Evolutionary conservation across 1,284 basidiomycete genomes (phyloP).

Genomic region (Agroathelia rolfsii): DNA sequence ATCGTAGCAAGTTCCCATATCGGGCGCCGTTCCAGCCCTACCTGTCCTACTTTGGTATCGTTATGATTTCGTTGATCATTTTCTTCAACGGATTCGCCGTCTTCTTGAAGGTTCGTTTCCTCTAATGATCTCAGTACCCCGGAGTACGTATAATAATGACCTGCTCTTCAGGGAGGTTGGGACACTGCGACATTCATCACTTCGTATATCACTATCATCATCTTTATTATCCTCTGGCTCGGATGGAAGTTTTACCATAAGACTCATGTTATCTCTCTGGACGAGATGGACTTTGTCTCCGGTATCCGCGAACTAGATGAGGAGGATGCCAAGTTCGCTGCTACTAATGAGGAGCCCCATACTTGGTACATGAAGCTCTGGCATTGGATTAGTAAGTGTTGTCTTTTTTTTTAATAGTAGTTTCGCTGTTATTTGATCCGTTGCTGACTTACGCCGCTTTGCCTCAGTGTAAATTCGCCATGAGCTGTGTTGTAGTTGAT

Average conservation of each 20-base stretch:
- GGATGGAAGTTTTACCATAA: conserved; percentile 49
- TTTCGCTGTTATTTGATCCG: too few species aligned
- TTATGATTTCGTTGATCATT: conserved; percentile 48
- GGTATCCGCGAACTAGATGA: conserved; percentile 60
- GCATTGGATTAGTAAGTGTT: too few species aligned
- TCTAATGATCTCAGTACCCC: not conserved
- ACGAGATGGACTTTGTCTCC: conserved; percentile 54
- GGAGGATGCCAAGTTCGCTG: conserved; percentile 41
- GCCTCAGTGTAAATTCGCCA: too few species aligned
- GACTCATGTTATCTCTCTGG: conserved; percentile 38
- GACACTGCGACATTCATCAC: conserved; percentile 27
- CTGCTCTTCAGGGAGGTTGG: conserved; percentile 48
- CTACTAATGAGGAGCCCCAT: too few species aligned
- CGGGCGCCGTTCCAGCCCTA: conserved; percentile 59
- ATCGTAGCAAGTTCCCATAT: conserved; percentile 56
- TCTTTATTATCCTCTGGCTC: conserved; percentile 47
- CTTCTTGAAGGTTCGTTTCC: conserved; percentile 31
- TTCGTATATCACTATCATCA: conserved; percentile 42
- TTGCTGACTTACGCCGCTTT: too few species aligned
- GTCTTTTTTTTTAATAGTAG: too few species aligned
- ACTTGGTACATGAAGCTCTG: too few species aligned
- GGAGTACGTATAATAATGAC: conserved; percentile 41
- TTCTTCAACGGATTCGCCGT: conserved; percentile 68
- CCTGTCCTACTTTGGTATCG: conserved; percentile 53
- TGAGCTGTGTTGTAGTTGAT: too few species aligned